Base-by-base conservation (phyloP, 2,329 filamentous ascomycete species). In the Sclerotiophoma versabilis region DNA sequence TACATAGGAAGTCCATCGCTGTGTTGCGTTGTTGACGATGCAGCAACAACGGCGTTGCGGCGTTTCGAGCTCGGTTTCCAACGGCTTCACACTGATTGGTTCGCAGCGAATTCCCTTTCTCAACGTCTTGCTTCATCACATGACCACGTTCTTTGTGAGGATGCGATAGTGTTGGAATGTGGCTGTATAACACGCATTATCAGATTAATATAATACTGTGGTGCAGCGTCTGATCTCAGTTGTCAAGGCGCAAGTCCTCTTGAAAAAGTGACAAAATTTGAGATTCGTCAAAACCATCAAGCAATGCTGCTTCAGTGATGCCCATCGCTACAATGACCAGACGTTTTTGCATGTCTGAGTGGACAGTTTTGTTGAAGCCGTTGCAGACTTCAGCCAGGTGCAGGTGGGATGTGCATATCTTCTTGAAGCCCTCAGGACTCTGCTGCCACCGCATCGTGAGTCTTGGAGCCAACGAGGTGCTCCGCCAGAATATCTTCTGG, bases 401-500 rank as follows among this genome's bases (percentile, higher is more conserved):
- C 14, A 14, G 11, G 19, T 4, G 33, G 20, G 19, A 37, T 37
- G 5, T 22, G 5, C 22, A 4, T 23, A 11, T 19, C 19, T 2
- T 14, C 12, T n/a, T 11, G 10, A 37, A 22, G 33, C 17, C 33
- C 33, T 5, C 19, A 23, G 0, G 12, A 37, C 6, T 29, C 4
- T 23, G 9, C 36, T 36, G 34, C 20, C 23, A 42, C 14, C 5
- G 23, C 50, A 61, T 63, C 56, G 37, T 41, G 26, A 53, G 57
- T 60, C 59, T 64, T 66, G 62, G 64, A 62, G 56, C 23, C 62
- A 47, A 54, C 38, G 39, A 64, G 50, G 46, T 47, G 29, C 9
- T 12, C 1, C 15, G 15, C 3, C 22, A 19, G 3, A 17, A 50
- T 26, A 25, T n/a, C 14, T 26, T 29, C 17, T 4, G 25, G 15